Evolutionary conservation across 179 eudicot species (phyloP), one percentile per base, ranked within the genome.

Genomic region (Beta lomatogona): DNA sequence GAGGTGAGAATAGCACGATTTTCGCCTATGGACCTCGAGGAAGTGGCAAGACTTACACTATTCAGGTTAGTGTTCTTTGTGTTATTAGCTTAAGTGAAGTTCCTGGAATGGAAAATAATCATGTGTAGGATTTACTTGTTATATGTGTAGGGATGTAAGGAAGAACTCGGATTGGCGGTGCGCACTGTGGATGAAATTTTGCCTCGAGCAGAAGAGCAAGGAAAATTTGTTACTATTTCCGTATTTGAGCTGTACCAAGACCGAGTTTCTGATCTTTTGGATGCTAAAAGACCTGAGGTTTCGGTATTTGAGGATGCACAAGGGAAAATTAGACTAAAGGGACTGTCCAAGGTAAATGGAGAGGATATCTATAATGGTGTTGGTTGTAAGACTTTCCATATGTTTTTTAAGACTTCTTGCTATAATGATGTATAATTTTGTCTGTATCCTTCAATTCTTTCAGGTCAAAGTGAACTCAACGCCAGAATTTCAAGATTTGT

Each of bases 21-120:
- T 88, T 96, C 76, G 94, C 93, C 21, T 92, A 86, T 71, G 98
- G 99, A 80, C 92, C 97, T 44, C 92, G 88, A 85, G 91, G 90
- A 57, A 92, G 97, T 80, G 99, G 99, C 77, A 96, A 96, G 83
- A 92, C 98, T 48, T 87, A 77, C 88, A 91, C 92, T n/a, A 77
- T 96, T 57, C 96, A 90, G 92, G 99, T 96, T 44, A 19, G 79
- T 64, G 60, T 64, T 19, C 11, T 31, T 58, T 55, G 16, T 41
- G 66, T 2, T 57, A 31, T 59, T 4, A 11, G 13, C 14, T 0
- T 4, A 44, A 36, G 9, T 59, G 59, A 22, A 50, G 19, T 4
- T 54, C 2, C 0, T 21, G 6, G 22, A 31, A 15, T 31, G 64
- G 13, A 4, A 5, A 28, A 13, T 57, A 15, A 6, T 15, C 21